Evolutionary conservation across 805 yeast species (phyloP).

Genomic region (Yamadazyma ubonensis): DNA sequence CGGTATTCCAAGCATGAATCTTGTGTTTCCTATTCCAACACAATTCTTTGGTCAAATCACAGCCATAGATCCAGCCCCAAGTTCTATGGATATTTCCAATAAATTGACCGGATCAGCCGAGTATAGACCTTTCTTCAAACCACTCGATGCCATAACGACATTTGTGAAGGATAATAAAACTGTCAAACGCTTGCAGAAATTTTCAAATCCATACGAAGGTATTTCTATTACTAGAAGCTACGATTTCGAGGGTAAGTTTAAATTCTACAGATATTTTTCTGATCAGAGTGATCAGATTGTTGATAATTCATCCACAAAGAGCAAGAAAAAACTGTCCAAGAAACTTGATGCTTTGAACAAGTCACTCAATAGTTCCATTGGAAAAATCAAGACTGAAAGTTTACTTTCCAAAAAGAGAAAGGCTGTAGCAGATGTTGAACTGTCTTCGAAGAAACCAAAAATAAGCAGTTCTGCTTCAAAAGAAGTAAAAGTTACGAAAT

Average conservation of each 20-base stretch:
- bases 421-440: not conserved
- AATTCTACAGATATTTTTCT: constrained; percentile 60
- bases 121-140: constrained; percentile 49
- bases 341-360: constrained; percentile 12
- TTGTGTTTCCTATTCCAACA: constrained; percentile 59
- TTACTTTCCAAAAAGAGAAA: constrained; percentile 20
- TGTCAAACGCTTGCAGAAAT: constrained; percentile 28
- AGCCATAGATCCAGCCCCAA: constrained; percentile 48
- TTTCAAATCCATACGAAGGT: constrained; percentile 21
- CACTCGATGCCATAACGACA: constrained; percentile 50
- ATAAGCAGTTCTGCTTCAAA: not conserved
- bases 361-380: constrained; percentile 19
- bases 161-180: constrained; percentile 29
- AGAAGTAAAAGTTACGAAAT: not conserved
- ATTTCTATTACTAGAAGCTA: constrained; percentile 53
- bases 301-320: not conserved
- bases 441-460: constrained; percentile 1
- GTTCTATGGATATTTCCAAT: constrained; percentile 55
- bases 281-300: not conserved
- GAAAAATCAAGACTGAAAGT: constrained; percentile 26
- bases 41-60: constrained; percentile 56
- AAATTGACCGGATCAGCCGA: constrained; percentile 55
- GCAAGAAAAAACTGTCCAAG: not conserved
- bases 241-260: constrained; percentile 72
- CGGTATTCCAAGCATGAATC: constrained; percentile 41